Evolutionary conservation across 1,139 yeast species (phyloP), one percentile per base, ranked within the genome.

Genomic region (Saccharomycopsis hybrid): DNA sequence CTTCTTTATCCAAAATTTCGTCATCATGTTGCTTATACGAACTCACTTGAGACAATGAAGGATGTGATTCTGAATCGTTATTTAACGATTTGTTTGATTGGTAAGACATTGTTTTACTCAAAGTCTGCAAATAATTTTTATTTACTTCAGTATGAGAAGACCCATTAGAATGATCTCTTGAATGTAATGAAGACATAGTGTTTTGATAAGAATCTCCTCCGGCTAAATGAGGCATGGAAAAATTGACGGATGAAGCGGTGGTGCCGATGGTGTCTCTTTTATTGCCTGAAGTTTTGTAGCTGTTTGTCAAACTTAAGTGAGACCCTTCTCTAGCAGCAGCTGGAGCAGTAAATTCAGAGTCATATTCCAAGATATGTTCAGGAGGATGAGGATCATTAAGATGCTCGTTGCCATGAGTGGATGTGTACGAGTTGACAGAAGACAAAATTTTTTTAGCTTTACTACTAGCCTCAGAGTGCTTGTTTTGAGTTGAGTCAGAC

Each of bases 171-270:
- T 30, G n/a, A 3, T 42, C 37, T n/a, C 28, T 2, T 5, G 30
- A 38, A 25, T 38, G 44, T 7, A 8, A 9, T 3, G 35, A 35
- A 18, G 44, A 29, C 8, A 40, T 13, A 11, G 67, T 67, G 59
- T 70, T 70, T 59, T 78, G 80, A 61, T 78, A 78, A 3, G 82
- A 74, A 56, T 78, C 84, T 42, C 84, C 84, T 53, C 82, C 70
- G 11, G 84, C 83, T 61, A 78, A 71, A 60, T 77, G 81, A 55
- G 64, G 68, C 3, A 65, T 56, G 37, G 56, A 49, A 5, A 72
- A 61, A 13, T 52, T 40, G 7, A 44, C 33, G 13, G 71, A 64
- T 47, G 72, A 66, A 3, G 69, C 65, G 51, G 68, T 60, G 2
- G 54, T 51, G 5, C 54, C 54, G 7, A 49, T 39, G 25, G 44